Evolutionary conservation across 805 yeast genomes (phyloP), one percentile per base, ranked within the genome.

Genomic region (Ogataea pilisensis): DNA sequence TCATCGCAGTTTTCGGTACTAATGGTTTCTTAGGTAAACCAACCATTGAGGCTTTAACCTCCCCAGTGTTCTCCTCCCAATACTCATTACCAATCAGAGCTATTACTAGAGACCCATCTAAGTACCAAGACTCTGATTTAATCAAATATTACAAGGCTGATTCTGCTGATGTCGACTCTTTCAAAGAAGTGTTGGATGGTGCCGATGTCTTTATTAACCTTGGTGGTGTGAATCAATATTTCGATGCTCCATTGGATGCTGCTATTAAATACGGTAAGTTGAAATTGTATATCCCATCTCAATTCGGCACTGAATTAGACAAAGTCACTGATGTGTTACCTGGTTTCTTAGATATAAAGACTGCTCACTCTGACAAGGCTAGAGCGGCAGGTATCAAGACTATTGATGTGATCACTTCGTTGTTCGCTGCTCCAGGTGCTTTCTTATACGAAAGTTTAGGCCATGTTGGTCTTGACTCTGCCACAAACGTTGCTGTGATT

Each of bases 201-300:
- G 66, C 61, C 21, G 81, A 78, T 49, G 80, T 73, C 16, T 60
- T 80, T 17, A 55, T 80, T 49, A 72, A 75, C 45, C 59, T 78
- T 33, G 49, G 66, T 31, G 58, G 66, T n/a, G 43, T 57, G 11
- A 53, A 51, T 14, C 36, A 53, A 13, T n/a, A 28, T 4, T 46
- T 37, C 16, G 68, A 60, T 25, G 60, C 49, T 1, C 45, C 61
- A n/a, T 43, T 70, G 26, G 75, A 72, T 35, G 68, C 72, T 7
- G 70, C 70, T 3, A 54, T 56, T 8, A 58, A 53, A 24, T 66
- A 64, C 37, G 35, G 43, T 21, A 44, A 46, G 17, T 76, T 78
- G 37, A 71, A 72, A 53, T 53, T 76, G 26, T 79, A 68, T 61
- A 70, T 78, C 47, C 82, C 84, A 25, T 72, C 82, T 2, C 84